These are phyloP conservation scores for Davidsoniella eucalypti DNA, from an alignment of 2,329 filamentous ascomycete species.

Conservation along the genomic window DNA sequence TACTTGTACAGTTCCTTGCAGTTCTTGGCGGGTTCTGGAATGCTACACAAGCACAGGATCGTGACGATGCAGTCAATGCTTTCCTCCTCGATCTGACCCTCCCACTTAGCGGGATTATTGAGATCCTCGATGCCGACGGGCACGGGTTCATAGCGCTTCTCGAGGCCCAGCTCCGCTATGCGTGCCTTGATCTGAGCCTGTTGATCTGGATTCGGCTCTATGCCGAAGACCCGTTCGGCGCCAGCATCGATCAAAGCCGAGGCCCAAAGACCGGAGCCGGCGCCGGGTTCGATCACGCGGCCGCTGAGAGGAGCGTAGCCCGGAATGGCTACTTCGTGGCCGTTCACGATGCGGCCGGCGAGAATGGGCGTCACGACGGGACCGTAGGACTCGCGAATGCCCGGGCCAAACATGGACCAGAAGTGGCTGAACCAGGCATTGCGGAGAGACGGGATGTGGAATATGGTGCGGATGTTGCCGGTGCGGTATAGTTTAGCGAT, in stretches of 20 bases:
- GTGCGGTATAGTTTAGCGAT: conserved; percentile 26
- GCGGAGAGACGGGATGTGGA: conserved; percentile 26
- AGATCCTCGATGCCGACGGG: conserved; percentile 47
- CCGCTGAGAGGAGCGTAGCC: conserved; percentile 28
- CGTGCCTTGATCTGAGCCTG: conserved; percentile 30
- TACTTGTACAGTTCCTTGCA: conserved; percentile 37
- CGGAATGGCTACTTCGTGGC: conserved; percentile 20
- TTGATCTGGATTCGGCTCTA: conserved; percentile 44
- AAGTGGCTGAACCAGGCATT: conserved; percentile 44
- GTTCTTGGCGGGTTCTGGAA: conserved; percentile 41
- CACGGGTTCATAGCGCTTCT: conserved; percentile 42
- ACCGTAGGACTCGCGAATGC: conserved; percentile 26
- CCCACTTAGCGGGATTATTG: conserved; percentile 24
- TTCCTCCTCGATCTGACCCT: conserved; percentile 30
- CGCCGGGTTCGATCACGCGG: conserved; percentile 44
- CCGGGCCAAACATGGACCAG: conserved; percentile 39
- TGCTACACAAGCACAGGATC: conserved; percentile 45
- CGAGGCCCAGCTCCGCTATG: conserved; percentile 34
- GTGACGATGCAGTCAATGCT: conserved; percentile 44
- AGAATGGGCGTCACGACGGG: conserved; percentile 36
- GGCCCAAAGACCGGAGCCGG: conserved; percentile 45
- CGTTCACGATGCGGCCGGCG: conserved; percentile 28
- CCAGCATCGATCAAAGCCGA: conserved; percentile 28
- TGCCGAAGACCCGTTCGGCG: conserved; percentile 35
- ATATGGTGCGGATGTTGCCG: conserved; percentile 22